Percentiles rank a stretch among this genome's conserved stretches.
phyloP scores from a whole-genome alignment of 306 rosid genomes.

The Begonia loranthoides region DNA sequence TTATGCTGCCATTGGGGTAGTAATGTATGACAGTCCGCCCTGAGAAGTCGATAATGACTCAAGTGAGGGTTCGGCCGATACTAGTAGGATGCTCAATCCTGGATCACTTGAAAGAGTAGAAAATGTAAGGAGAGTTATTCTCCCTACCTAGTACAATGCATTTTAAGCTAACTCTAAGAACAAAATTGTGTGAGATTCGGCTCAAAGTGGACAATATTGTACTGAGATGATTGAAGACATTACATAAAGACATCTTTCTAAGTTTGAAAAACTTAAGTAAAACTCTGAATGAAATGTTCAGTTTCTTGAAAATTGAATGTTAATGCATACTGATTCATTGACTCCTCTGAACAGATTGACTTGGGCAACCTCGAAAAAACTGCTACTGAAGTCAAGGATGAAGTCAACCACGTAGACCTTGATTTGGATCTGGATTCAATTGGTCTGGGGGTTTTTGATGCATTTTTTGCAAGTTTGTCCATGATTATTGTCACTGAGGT shows the following conservation, averaged over 20 bases:
- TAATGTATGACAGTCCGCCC: too few species aligned
- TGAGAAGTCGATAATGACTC: too few species aligned
- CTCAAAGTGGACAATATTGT: too few species aligned
- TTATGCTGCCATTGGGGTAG: not conserved
- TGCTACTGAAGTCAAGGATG: slow-evolving; percentile 19
- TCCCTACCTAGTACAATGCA: too few species aligned
- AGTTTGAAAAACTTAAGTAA: not conserved
- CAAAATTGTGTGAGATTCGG: too few species aligned
- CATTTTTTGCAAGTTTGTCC: slow-evolving; percentile 76
- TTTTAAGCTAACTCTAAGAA: too few species aligned
- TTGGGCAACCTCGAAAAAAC: slow-evolving; percentile 26
- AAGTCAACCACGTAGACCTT: slow-evolving; percentile 14
- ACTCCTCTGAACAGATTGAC: slow-evolving; percentile 24
- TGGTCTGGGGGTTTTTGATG: slow-evolving; percentile 82
- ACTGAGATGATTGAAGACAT: too few species aligned
- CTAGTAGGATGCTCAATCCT: too few species aligned
- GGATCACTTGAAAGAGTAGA: too few species aligned
- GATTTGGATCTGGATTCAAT: slow-evolving; percentile 42
- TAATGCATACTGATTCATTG: not conserved
- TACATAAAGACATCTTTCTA: too few species aligned
- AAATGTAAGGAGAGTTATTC: too few species aligned
- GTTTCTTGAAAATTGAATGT: not conserved
- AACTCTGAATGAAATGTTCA: not conserved
- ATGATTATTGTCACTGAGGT: slow-evolving; percentile 97
- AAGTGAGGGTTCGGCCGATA: too few species aligned